Evolutionary conservation across 176 grass and related monocot genomes (phyloP), one percentile per base, ranked within the genome.

Genomic region (Metroxylon sagu): DNA sequence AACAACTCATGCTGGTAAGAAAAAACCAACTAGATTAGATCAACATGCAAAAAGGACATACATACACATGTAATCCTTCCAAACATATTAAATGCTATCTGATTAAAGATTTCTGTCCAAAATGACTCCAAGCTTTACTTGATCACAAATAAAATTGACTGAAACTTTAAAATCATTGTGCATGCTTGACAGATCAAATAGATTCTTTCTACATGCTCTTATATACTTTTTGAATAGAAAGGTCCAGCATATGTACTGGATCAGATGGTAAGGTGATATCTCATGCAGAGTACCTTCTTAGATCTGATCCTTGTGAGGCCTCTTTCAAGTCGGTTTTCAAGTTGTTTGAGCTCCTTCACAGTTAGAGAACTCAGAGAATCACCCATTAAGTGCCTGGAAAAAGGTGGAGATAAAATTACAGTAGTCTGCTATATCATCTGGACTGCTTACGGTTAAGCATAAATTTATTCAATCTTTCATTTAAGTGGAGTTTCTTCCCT

Each of bases 321-420:
- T 19, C 53, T 55, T 55, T 55, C 53, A 55, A 55, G 53, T 8
- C 53, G n/a, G 18, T 12, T 55, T 55, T 55, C 53, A 7, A 55
- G n/a, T 55, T 55, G 53, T 6, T 25, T 55, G 2, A 55, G 53
- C 6, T 55, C 53, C 19, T 55, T 55, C 53, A 25, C 71, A 39
- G 62, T 76, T 8, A 85, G 53, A 65, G 84, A 75, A 18, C 59
- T 54, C 67, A 89, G 66, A 29, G 82, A 65, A 50, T 89, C 86
- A 43, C 86, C 82, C 64, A 79, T 57, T 43, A 89, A 65, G 71
- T 89, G 86, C 63, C 86, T 89, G 23, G 19, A 28, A 52, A 25
- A 26, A 6, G 23, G 8, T 7, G 10, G 35, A 0, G 8, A 43
- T 43, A 12, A 7, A 43, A 43, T 43, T 43, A 43, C 35, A 43